Evolutionary conservation across 306 rosid genomes (phyloP).

Genomic region (Fragaria nilgerrensis): DNA sequence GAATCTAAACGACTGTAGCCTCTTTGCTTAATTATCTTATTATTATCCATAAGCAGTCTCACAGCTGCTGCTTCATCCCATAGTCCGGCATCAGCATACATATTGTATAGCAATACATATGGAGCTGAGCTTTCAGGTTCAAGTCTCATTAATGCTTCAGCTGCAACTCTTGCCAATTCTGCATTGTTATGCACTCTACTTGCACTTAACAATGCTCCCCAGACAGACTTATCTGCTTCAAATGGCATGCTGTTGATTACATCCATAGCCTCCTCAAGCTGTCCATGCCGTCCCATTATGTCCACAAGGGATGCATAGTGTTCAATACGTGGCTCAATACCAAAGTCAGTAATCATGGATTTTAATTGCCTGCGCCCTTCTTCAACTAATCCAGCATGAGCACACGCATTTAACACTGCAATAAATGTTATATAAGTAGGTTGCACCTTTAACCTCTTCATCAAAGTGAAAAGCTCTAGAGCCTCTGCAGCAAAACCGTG

Average conservation of each 20-base stretch:
- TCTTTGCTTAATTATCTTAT: neutral
- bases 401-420: neutral
- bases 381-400: neutral
- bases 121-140: neutral
- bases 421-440: neutral
- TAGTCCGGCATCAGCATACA: neutral
- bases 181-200: neutral
- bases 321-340: neutral
- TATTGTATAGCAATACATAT: slow-evolving; percentile 1
- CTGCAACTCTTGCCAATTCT: neutral
- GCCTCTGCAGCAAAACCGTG: slow-evolving; percentile 2
- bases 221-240: neutral
- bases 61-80: neutral
- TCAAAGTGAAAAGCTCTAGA: neutral
- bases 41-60: neutral
- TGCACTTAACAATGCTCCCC: neutral
- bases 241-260: neutral
- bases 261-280: neutral
- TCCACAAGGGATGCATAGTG: neutral
- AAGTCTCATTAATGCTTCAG: neutral
- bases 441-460: neutral
- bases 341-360: neutral
- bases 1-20: neutral
- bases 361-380: neutral
- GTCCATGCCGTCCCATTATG: neutral